These are phyloP conservation scores for Ascoidea rubescens DNA, from an alignment of 805 yeast genomes.

Conservation along the genomic window DNA sequence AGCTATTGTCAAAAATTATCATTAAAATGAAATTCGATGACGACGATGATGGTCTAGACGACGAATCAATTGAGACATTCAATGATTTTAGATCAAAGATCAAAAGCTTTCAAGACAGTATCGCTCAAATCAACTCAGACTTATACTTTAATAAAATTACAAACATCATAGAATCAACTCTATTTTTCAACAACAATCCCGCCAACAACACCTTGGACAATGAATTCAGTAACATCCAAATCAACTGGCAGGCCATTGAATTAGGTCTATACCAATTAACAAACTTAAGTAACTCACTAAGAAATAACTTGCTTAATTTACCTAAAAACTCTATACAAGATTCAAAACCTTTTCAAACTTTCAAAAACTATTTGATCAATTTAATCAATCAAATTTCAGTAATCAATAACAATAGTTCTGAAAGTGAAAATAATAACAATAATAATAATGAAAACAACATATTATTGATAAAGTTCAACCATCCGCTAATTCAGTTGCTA, in stretches of 20 bases:
- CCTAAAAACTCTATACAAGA: slow-evolving; percentile 51
- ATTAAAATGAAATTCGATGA: slow-evolving; percentile 70
- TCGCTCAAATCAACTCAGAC: slow-evolving; percentile 45
- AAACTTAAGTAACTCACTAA: slow-evolving; percentile 65
- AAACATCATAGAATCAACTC: slow-evolving; percentile 38
- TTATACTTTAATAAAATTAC: slow-evolving; percentile 49
- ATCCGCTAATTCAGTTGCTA: slow-evolving; percentile 68
- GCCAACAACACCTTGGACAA: slow-evolving; percentile 1
- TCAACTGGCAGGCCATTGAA: slow-evolving; percentile 74
- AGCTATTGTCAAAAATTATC: slow-evolving; percentile 56
- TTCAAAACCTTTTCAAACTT: slow-evolving; percentile 49
- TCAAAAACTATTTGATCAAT: slow-evolving; percentile 42
- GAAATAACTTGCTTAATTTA: slow-evolving; percentile 61
- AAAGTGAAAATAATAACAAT: slow-evolving; percentile 2
- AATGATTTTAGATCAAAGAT: slow-evolving; percentile 64
- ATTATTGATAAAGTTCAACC: slow-evolving; percentile 32
- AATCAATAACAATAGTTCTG: neutral
- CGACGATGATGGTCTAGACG: slow-evolving; percentile 60
- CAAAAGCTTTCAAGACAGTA: slow-evolving; percentile 72
- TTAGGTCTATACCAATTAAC: slow-evolving; percentile 75
- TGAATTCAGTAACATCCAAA: too few species aligned
- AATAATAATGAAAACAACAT: too few species aligned
- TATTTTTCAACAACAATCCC: slow-evolving; percentile 17
- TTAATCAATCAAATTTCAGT: slow-evolving; percentile 32
- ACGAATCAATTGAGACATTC: slow-evolving; percentile 66